phyloP scores from a whole-genome alignment of 2,329 filamentous ascomycete genomes.

The Hysterium pulicare region DNA sequence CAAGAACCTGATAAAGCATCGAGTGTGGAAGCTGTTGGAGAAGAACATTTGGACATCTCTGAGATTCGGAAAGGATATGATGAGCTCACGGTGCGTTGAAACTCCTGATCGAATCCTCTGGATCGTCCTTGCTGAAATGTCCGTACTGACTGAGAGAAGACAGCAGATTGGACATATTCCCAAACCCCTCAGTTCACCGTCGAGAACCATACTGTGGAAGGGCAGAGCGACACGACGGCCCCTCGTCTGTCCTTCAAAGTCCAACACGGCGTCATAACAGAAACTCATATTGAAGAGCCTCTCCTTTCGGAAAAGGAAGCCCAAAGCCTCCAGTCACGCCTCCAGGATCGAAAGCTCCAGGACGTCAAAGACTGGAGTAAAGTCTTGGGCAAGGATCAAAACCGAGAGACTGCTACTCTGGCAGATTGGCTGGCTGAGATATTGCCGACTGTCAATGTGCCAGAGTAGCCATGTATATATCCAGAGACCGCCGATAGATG shows the following conservation, averaged over 20 bases:
- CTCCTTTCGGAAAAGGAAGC: slow-evolving; percentile 6
- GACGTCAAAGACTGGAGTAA: slow-evolving; percentile 44
- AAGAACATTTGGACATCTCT: slow-evolving; percentile 48
- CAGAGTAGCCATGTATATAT: too few relatives aligned
- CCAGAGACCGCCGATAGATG: too few relatives aligned
- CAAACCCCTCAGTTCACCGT: slow-evolving; percentile 85
- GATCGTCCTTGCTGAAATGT: slow-evolving; percentile 1
- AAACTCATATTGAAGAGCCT: slow-evolving; percentile 30
- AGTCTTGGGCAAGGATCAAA: slow-evolving; percentile 1
- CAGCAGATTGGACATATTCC: slow-evolving; percentile 71
- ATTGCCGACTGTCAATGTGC: slow-evolving; percentile 11
- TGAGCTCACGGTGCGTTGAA: slow-evolving; percentile 57
- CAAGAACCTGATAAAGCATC: slow-evolving; percentile 37
- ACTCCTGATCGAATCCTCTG: not conserved
- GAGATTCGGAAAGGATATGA: slow-evolving; percentile 60
- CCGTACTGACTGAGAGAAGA: slow-evolving; percentile 45
- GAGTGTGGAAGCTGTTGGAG: slow-evolving; percentile 50
- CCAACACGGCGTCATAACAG: slow-evolving; percentile 58
- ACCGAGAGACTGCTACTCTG: slow-evolving; percentile 4
- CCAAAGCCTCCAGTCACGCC: slow-evolving; percentile 14
- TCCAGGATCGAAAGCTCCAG: slow-evolving; percentile 45
- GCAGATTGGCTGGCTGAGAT: slow-evolving; percentile 18
- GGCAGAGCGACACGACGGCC: not conserved
- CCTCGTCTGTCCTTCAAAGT: slow-evolving; percentile 27
- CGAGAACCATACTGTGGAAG: slow-evolving; percentile 46